These are phyloP conservation scores for Podochytrium sp. DNA, from an alignment of 192 early-diverging fungal species.

Conservation along the genomic window DNA sequence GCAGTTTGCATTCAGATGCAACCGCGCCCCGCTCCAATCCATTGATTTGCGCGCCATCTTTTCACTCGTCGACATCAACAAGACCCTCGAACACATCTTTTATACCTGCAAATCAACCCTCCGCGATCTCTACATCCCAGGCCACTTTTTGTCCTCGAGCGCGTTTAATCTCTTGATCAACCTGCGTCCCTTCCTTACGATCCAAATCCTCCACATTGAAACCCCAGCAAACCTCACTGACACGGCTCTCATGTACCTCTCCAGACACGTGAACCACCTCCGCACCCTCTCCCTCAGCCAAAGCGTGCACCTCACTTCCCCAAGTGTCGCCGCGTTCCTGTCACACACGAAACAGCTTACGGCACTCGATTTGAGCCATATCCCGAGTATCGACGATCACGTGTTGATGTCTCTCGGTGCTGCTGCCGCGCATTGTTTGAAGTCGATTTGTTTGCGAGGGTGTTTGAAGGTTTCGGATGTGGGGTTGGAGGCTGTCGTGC, in stretches of 20 bases:
- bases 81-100: constrained; percentile 13
- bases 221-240: constrained; percentile 9
- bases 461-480: constrained; percentile 9
- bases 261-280: background rate
- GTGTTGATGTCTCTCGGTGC: background rate
- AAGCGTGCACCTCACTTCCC: background rate
- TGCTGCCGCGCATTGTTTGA: background rate
- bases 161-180: constrained; percentile 4
- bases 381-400: constrained; percentile 13
- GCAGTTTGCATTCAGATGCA: constrained; percentile 2
- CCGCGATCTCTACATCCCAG: constrained; percentile 17
- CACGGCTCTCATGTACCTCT: constrained; percentile 10
- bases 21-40: background rate
- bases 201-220: constrained; percentile 7
- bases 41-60: constrained; percentile 29
- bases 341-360: background rate
- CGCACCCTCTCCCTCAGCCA: background rate
- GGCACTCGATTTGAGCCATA: constrained; percentile 2
- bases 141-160: constrained; percentile 11
- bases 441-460: background rate
- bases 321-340: constrained; percentile 9
- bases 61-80: constrained; percentile 27
- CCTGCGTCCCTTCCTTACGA: background rate
- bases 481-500: background rate
- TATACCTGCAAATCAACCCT: background rate